Conservation (phyloP, 495 filamentous ascomycete species). For the Immersiella caudata region DNA sequence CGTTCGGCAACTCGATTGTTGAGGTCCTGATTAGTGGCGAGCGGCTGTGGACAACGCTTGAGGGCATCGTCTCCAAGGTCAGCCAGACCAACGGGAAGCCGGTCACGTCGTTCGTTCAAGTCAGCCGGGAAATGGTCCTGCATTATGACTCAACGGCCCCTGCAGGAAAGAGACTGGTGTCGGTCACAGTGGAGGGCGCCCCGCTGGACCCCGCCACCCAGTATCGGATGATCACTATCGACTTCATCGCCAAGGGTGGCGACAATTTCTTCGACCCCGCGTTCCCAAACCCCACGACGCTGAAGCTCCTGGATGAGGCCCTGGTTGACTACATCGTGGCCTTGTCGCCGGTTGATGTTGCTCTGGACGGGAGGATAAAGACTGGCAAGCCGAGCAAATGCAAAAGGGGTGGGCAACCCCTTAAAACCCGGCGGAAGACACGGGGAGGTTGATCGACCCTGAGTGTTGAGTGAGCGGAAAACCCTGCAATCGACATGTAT, state of each 20-base stretch:
- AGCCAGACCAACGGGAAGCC: slow-evolving; percentile 49
- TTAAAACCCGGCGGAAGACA: too few species aligned
- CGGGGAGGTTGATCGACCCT: too few species aligned
- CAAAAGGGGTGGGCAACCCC: neutral
- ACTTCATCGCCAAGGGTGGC: slow-evolving; percentile 58
- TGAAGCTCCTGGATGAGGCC: slow-evolving; percentile 58
- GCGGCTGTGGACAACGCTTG: slow-evolving; percentile 53
- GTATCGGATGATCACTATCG: slow-evolving; percentile 57
- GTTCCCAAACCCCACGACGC: slow-evolving; percentile 37
- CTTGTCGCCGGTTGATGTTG: slow-evolving; percentile 48
- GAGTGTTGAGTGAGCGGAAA: too few species aligned
- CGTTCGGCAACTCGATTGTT: slow-evolving; percentile 60
- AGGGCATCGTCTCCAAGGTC: slow-evolving; percentile 50
- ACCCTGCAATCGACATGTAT: too few species aligned
- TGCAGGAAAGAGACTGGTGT: slow-evolving; percentile 40
- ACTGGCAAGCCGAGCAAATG: neutral
- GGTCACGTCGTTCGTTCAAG: slow-evolving; percentile 57
- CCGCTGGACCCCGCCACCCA: slow-evolving; percentile 38
- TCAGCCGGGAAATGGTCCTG: slow-evolving; percentile 51
- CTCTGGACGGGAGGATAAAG: slow-evolving; percentile 53
- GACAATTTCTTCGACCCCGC: slow-evolving; percentile 54
- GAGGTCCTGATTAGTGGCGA: slow-evolving; percentile 48
- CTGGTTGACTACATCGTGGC: slow-evolving; percentile 49
- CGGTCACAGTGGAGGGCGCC: slow-evolving; percentile 45
- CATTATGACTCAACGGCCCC: slow-evolving; percentile 47